Conservation (phyloP, 495 filamentous ascomycete genomes). For the Astrocystis sublimbata region DNA sequence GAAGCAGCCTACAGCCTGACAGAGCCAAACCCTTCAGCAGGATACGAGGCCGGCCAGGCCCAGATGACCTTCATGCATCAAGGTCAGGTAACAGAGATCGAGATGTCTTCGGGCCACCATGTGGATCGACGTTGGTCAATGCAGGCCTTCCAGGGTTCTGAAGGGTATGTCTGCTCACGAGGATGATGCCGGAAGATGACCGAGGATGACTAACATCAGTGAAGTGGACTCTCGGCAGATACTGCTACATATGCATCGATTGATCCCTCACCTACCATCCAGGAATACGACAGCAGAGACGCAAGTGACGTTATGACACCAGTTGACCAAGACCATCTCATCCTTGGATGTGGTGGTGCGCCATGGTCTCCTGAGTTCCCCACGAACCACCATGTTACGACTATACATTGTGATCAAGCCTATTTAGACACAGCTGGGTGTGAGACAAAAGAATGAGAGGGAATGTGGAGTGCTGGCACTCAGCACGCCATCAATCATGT, state of each 20-base stretch:
- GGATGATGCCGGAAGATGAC: neutral
- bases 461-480: no score
- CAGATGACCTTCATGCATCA: neutral
- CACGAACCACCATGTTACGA: neutral
- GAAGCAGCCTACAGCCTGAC: neutral
- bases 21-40: neutral
- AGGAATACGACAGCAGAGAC: neutral
- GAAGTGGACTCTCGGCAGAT: neutral
- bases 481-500: no score
- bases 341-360: neutral
- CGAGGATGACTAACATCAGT: neutral
- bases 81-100: neutral
- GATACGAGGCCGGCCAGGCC: neutral
- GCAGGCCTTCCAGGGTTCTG: constrained; percentile 6
- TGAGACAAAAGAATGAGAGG: neutral
- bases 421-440: neutral
- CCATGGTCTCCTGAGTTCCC: constrained; percentile 5
- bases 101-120: neutral
- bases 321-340: neutral
- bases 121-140: neutral
- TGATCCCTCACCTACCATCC: neutral
- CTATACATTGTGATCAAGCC: neutral
- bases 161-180: neutral
- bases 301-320: neutral
- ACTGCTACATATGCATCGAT: neutral